Evolutionary conservation across 139 green algal species (phyloP).

Genomic region (Chlamydomonas sphaeroides): DNA sequence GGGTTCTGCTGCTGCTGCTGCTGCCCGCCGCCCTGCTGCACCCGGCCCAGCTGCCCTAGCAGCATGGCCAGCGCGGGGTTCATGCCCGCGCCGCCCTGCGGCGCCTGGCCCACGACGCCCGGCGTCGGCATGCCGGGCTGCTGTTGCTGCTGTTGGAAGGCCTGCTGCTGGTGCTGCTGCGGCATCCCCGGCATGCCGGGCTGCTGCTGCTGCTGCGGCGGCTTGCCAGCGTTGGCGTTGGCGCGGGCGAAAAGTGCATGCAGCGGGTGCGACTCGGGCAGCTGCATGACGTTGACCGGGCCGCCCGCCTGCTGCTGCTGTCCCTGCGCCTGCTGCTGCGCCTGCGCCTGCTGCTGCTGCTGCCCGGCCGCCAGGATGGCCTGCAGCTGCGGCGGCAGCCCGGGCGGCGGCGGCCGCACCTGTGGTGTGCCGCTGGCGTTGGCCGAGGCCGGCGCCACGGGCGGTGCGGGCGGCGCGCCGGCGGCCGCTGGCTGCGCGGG

Average conservation of each 20-base stretch:
- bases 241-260: conserved; percentile 21
- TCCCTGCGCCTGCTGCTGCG: neutral
- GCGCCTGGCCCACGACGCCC: neutral
- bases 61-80: neutral
- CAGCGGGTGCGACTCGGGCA: conserved; percentile 21
- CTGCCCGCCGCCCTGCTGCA: neutral
- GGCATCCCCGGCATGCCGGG: neutral
- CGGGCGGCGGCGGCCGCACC: neutral
- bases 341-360: conserved; percentile 10
- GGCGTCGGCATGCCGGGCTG: neutral
- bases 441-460: neutral
- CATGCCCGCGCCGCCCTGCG: too few relatives aligned
- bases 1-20: neutral
- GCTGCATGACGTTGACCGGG: conserved; percentile 16
- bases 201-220: too few relatives aligned
- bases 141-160: neutral
- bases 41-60: conserved; percentile 1
- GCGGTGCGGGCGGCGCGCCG: neutral
- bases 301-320: neutral
- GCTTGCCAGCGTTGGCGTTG: too few relatives aligned
- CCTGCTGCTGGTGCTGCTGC: neutral
- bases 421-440: neutral
- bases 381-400: neutral
- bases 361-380: neutral
- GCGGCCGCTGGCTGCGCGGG: neutral